These are phyloP conservation scores for Postia placenta DNA, from an alignment of 768 basidiomycete genomes.

Conservation along the genomic window DNA sequence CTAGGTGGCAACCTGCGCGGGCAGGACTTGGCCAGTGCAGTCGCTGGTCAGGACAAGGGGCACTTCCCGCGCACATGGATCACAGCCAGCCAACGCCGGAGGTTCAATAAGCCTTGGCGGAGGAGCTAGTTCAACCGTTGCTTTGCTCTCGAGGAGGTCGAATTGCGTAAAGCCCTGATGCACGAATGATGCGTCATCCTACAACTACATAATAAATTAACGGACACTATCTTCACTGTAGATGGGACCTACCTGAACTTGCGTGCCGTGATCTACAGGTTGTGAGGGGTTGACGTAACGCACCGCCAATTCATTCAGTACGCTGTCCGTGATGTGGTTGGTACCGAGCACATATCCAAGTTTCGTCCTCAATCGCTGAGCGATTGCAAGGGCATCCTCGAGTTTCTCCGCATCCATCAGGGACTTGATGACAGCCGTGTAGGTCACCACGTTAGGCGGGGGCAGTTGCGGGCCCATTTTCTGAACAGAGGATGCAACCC, in stretches of 20 bases:
- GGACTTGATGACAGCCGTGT: constrained; percentile 30
- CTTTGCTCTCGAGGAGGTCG: no score
- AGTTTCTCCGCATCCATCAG: constrained; percentile 9
- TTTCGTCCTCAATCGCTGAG: constrained; percentile 17
- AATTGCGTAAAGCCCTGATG: no score
- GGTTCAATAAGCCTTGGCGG: no score
- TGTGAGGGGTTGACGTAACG: not conserved
- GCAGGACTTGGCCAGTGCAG: no score
- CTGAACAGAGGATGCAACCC: not conserved
- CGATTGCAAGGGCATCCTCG: constrained; percentile 27
- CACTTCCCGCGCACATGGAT: no score
- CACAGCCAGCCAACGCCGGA: no score
- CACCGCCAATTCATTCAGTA: not conserved
- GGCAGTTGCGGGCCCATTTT: not conserved
- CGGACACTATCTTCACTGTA: no score
- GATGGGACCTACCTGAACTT: not conserved
- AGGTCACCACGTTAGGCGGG: constrained; percentile 22
- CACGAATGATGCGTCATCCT: no score
- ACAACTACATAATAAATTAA: no score
- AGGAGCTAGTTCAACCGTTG: no score
- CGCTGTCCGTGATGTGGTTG: constrained; percentile 2
- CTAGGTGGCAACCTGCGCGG: no score
- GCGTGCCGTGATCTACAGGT: not conserved
- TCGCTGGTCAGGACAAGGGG: no score
- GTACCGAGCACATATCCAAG: constrained; percentile 22